phyloP scores from a whole-genome alignment of 1,284 basidiomycete species.

The Cerrena zonata region DNA sequence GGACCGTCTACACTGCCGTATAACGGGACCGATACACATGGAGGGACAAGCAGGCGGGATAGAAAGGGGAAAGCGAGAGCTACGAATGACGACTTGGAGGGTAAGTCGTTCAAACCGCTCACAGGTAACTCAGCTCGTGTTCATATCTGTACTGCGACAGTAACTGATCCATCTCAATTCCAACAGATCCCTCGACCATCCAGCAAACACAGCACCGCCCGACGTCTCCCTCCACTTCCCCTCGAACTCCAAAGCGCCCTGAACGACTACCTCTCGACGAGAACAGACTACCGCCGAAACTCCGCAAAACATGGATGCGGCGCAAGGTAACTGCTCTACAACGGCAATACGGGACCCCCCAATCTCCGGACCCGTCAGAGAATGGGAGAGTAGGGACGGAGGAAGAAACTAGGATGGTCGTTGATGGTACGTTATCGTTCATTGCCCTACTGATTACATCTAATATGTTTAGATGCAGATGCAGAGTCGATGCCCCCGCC shows the following conservation, averaged over 20 bases:
- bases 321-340: conserved; percentile 26
- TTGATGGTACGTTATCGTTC: conserved; percentile 9
- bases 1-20: conserved; percentile 13
- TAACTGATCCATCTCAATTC: too few relatives aligned
- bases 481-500: conserved; percentile 7
- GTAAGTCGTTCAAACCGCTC: too few relatives aligned
- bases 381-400: conserved; percentile 5
- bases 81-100: conserved; percentile 18
- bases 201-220: too few relatives aligned
- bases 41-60: too few relatives aligned
- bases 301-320: conserved; percentile 52
- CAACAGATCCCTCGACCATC: too few relatives aligned
- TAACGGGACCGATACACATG: not conserved
- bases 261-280: conserved; percentile 22
- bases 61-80: conserved; percentile 28
- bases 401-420: conserved; percentile 4
- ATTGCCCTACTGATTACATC: not conserved
- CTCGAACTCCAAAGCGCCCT: not conserved
- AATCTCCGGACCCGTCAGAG: conserved; percentile 6
- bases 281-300: conserved; percentile 53
- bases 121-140: too few relatives aligned
- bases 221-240: too few relatives aligned
- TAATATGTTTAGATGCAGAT: conserved; percentile 3
- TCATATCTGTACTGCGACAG: too few relatives aligned
- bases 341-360: conserved; percentile 14